Conservation (phyloP, 371 early-diverging fungal genomes). For the Caulochytrium protostelioides region DNA sequence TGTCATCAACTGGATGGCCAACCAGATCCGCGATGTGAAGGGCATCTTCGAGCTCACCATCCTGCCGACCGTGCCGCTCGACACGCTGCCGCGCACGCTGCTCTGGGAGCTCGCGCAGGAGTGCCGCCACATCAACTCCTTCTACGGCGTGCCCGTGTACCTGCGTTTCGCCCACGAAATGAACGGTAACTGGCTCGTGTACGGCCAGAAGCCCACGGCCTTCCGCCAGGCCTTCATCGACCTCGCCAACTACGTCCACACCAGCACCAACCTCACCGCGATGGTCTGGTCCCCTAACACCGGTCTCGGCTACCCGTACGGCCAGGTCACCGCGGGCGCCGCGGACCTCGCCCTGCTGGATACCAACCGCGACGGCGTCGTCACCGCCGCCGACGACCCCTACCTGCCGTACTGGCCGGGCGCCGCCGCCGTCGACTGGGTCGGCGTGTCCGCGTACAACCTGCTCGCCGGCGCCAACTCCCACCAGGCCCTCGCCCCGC, state of each 20-base stretch:
- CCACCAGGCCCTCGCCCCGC: not conserved
- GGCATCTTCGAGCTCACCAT: not conserved
- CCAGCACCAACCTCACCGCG: not conserved
- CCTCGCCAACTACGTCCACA: not conserved
- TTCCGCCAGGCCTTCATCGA: not conserved
- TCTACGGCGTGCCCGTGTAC: conserved; percentile 3
- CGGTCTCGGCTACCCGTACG: not conserved
- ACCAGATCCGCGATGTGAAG: no score
- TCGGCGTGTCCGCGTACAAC: conserved; percentile 13
- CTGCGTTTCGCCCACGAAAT: conserved; percentile 6
- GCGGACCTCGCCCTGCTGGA: conserved; percentile 1
- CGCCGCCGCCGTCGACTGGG: conserved; percentile 20
- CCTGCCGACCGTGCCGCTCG: not conserved
- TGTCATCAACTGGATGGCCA: conserved; percentile 6
- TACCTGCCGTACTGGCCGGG: conserved; percentile 5
- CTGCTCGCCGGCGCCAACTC: not conserved
- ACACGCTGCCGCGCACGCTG: not conserved
- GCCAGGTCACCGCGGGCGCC: not conserved
- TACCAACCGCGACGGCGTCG: conserved; percentile 1
- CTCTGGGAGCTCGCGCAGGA: not conserved
- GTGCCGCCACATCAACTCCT: not conserved
- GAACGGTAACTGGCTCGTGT: conserved; percentile 9
- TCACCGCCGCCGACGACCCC: not conserved
- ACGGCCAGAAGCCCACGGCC: conserved; percentile 1
- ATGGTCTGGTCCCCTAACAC: conserved; percentile 1